These are phyloP conservation scores for Trichosporon sp. DNA, from an alignment of 1,284 basidiomycete genomes.

Conservation along the genomic window DNA sequence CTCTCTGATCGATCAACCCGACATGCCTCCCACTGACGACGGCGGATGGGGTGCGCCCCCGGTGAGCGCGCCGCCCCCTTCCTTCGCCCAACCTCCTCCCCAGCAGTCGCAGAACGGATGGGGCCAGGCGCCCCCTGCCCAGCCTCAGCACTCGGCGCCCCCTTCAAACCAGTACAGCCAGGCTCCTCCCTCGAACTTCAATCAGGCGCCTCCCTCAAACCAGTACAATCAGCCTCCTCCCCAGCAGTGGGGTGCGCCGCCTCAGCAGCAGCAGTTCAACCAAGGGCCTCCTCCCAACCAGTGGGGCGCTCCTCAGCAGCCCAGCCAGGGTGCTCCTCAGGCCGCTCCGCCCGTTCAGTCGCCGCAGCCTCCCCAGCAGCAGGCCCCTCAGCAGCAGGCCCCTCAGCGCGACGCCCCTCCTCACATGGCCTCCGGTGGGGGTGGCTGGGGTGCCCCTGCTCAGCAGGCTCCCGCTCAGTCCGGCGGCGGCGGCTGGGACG, in stretches of 20 bases:
- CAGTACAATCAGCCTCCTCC: background rate
- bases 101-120: background rate
- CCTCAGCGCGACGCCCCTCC: constrained; percentile 5
- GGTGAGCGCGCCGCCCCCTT: background rate
- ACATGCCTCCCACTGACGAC: background rate
- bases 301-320: background rate
- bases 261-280: background rate
- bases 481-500: background rate
- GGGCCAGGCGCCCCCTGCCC: background rate
- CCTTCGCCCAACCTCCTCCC: background rate
- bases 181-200: background rate
- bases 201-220: too few species aligned
- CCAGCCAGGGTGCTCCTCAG: background rate
- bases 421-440: background rate
- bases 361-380: background rate
- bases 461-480: background rate
- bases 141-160: background rate
- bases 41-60: background rate
- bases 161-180: background rate
- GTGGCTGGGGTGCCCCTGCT: background rate
- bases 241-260: background rate
- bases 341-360: background rate
- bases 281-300: background rate
- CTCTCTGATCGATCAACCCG: background rate
- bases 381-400: background rate